A percentile compares a stretch with the other conserved stretches of the same genome.
Evolutionary conservation across 805 yeast species (phyloP).

Genomic region (Saccharomycopsis babjevae): DNA sequence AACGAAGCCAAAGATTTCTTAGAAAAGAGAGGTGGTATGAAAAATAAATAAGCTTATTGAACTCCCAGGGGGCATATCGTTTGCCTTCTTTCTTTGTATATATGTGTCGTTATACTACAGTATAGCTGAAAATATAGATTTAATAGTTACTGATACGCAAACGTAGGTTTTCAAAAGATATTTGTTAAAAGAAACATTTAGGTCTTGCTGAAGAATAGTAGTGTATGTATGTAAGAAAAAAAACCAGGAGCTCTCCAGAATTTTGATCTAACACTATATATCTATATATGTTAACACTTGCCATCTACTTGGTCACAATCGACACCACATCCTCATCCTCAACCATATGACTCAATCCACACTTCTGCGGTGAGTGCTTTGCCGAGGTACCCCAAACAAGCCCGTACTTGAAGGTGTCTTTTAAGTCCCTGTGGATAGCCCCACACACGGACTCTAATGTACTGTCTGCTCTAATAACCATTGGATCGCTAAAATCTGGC

Average conservation of each 20-base stretch:
- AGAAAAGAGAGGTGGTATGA: slow-evolving; percentile 35
- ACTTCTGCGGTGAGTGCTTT: slow-evolving; percentile 92
- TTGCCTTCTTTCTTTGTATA: background rate
- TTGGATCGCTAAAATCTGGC: slow-evolving; percentile 81
- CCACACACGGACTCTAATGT: slow-evolving; percentile 84
- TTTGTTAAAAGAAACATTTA: too few species aligned
- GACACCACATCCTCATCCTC: slow-evolving; percentile 94
- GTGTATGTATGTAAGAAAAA: too few species aligned
- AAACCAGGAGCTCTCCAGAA: too few species aligned
- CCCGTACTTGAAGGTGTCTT: slow-evolving; percentile 86
- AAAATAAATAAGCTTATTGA: slow-evolving; percentile 9
- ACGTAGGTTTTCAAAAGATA: too few species aligned
- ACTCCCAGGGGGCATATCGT: background rate
- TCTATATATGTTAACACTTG: too few species aligned
- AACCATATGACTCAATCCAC: slow-evolving; percentile 76
- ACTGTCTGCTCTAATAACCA: slow-evolving; percentile 76
- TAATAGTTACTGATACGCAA: background rate
- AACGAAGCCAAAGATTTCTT: slow-evolving; percentile 84
- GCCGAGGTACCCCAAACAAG: slow-evolving; percentile 95
- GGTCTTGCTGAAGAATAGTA: background rate
- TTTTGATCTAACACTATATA: too few species aligned
- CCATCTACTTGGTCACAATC: slow-evolving; percentile 55
- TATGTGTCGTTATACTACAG: background rate
- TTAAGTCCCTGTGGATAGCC: slow-evolving; percentile 85
- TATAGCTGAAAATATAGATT: background rate